A percentile compares a stretch with the other conserved stretches of the same genome.
Evolutionary conservation across 2,329 filamentous ascomycete species (phyloP).

Genomic region (Alternaria triticina): DNA sequence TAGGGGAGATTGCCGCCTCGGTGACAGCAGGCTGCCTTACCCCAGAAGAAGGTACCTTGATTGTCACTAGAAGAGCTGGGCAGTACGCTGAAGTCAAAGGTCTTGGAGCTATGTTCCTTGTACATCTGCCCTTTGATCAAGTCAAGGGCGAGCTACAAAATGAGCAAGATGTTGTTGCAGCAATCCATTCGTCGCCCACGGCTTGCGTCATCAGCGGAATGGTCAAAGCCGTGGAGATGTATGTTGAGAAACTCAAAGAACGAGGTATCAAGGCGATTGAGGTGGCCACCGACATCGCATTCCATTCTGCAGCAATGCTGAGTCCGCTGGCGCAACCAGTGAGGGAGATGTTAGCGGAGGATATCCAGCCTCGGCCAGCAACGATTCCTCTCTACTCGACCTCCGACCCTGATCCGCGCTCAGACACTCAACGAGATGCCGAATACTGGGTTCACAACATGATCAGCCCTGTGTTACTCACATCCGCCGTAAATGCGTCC

Average conservation of each 20-base stretch:
- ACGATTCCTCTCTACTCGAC: not conserved
- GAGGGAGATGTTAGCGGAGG: not conserved
- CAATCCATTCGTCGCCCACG: constrained; percentile 46
- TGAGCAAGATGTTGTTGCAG: constrained; percentile 32
- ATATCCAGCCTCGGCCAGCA: not conserved
- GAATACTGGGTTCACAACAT: not conserved
- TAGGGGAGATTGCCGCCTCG: constrained; percentile 30
- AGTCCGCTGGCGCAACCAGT: not conserved
- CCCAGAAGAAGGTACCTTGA: constrained; percentile 41
- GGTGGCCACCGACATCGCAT: not conserved
- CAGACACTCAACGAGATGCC: not conserved
- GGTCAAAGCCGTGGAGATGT: constrained; percentile 40
- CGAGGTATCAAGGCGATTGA: not conserved
- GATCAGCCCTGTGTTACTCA: not conserved
- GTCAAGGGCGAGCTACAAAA: not conserved
- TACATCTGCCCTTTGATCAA: not conserved
- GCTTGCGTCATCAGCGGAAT: constrained; percentile 43
- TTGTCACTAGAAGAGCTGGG: not conserved
- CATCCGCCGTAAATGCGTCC: constrained; percentile 3
- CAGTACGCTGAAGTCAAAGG: not conserved
- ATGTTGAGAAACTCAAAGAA: not conserved
- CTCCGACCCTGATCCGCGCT: not conserved
- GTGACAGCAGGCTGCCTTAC: constrained; percentile 45
- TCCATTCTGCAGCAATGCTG: not conserved
- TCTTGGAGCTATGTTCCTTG: not conserved